Evolutionary conservation across 306 rosid genomes (phyloP).

Genomic region (Cicer chorassanicum): DNA sequence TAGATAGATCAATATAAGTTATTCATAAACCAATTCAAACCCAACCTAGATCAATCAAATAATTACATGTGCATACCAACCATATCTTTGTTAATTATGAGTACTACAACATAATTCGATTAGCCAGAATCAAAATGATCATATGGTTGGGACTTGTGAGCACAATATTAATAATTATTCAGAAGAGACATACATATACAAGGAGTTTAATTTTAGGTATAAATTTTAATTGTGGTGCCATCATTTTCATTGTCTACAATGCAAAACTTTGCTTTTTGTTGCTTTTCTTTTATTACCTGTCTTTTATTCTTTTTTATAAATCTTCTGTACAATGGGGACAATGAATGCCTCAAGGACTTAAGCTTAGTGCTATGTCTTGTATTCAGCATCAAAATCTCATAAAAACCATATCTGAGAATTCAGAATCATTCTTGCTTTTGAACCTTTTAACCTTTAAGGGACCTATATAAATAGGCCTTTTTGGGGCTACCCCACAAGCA

Average conservation of each 20-base stretch:
- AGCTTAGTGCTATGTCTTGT: slow-evolving; percentile 69
- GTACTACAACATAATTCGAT: slow-evolving; percentile 8
- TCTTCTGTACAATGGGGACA: slow-evolving; percentile 55
- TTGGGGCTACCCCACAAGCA: slow-evolving; percentile 68
- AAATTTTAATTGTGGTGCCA: slow-evolving; percentile 31
- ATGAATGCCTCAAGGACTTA: slow-evolving; percentile 57
- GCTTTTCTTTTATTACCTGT: slow-evolving; percentile 45
- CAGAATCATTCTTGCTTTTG: slow-evolving; percentile 80
- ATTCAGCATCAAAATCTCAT: slow-evolving; percentile 76
- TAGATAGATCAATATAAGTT: neutral
- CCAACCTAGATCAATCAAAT: slow-evolving; percentile 14
- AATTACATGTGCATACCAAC: slow-evolving; percentile 30
- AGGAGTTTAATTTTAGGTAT: slow-evolving; percentile 3
- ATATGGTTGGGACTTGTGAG: slow-evolving; percentile 52
- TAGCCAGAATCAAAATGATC: slow-evolving; percentile 40
- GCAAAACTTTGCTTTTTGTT: slow-evolving; percentile 43
- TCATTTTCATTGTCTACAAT: slow-evolving; percentile 37
- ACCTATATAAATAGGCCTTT: slow-evolving; percentile 49
- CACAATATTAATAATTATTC: slow-evolving; percentile 46
- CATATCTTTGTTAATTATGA: slow-evolving; percentile 8
- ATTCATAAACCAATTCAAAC: neutral
- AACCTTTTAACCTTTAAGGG: slow-evolving; percentile 52
- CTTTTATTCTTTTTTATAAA: slow-evolving; percentile 39
- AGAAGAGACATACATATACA: slow-evolving; percentile 28
- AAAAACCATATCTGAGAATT: slow-evolving; percentile 55